Percentiles rank a stretch among this genome's conserved stretches.
phyloP scores from a whole-genome alignment of 2,329 filamentous ascomycete genomes.

The Cladosporium colombiae region DNA sequence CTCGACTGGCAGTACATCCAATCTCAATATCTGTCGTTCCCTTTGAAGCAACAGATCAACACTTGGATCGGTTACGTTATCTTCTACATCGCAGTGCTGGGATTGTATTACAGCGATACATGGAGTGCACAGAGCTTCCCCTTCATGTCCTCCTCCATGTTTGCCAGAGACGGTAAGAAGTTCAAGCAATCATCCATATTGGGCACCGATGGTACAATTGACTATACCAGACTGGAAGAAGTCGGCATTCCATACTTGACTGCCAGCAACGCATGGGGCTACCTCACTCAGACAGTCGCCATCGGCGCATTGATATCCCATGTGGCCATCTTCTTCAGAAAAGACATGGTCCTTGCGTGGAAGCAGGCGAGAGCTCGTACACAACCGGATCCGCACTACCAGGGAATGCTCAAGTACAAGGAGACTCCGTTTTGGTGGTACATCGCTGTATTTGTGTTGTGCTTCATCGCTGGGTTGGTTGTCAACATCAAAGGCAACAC shows the following conservation, averaged over 20 bases:
- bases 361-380: constrained; percentile 18
- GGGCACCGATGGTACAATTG: background rate
- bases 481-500: constrained; percentile 36
- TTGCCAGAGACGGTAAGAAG: constrained; percentile 42
- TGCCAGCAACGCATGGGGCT: constrained; percentile 20
- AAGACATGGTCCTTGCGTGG: constrained; percentile 15
- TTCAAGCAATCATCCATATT: constrained; percentile 42
- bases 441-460: constrained; percentile 30
- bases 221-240: constrained; percentile 34
- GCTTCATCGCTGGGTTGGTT: constrained; percentile 34
- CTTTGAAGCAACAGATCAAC: constrained; percentile 50
- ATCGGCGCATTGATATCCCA: constrained; percentile 23
- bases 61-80: constrained; percentile 47
- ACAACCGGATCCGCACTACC: constrained; percentile 45
- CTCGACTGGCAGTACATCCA: constrained; percentile 60
- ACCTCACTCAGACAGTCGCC: constrained; percentile 20
- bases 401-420: constrained; percentile 55
- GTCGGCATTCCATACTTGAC: constrained; percentile 50
- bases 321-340: constrained; percentile 21
- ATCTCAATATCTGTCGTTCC: constrained; percentile 54
- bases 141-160: constrained; percentile 57
- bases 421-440: constrained; percentile 48
- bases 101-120: constrained; percentile 53
- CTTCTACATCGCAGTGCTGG: constrained; percentile 55
- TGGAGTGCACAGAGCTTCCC: constrained; percentile 52